phyloP scores from a whole-genome alignment of 2,329 filamentous ascomycete genomes.

The Fusarium graminum region DNA sequence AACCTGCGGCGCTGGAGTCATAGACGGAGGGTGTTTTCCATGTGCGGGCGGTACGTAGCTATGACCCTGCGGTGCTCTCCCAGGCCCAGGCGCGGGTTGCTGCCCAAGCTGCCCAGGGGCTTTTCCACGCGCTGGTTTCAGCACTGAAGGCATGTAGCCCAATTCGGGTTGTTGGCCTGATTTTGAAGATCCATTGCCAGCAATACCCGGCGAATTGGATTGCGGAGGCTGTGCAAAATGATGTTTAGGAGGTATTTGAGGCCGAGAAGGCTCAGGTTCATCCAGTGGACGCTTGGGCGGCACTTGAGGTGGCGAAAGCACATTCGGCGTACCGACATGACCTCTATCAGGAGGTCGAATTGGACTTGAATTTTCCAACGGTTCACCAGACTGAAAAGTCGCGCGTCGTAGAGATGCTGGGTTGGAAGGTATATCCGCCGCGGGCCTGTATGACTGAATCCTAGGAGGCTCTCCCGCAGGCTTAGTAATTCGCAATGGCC shows the following conservation, averaged over 20 bases:
- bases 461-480: slow-evolving; percentile 9
- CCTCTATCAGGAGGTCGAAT: slow-evolving; percentile 37
- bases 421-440: slow-evolving; percentile 18
- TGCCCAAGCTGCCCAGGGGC: slow-evolving; percentile 29
- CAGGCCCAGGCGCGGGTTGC: slow-evolving; percentile 7
- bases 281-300: slow-evolving; percentile 37
- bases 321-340: slow-evolving; percentile 38
- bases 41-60: slow-evolving; percentile 43
- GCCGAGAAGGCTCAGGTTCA: slow-evolving; percentile 15
- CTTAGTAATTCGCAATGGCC: slow-evolving; percentile 27
- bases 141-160: slow-evolving; percentile 41
- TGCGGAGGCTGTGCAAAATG: not conserved
- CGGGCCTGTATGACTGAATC: slow-evolving; percentile 41
- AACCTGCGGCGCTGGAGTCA: slow-evolving; percentile 44
- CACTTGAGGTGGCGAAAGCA: slow-evolving; percentile 44
- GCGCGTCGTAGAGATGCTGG: slow-evolving; percentile 27
- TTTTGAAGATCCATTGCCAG: slow-evolving; percentile 2
- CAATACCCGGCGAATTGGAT: not conserved
- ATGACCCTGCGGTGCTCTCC: slow-evolving; percentile 24
- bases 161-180: slow-evolving; percentile 26
- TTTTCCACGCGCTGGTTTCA: slow-evolving; percentile 45
- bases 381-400: slow-evolving; percentile 47
- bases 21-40: slow-evolving; percentile 44
- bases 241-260: slow-evolving; percentile 17
- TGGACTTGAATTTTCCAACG: slow-evolving; percentile 42